Percentiles rank a stretch among this genome's conserved stretches.
phyloP scores from a whole-genome alignment of 345 rosid genomes.

The Diplotaxis tenuifolia region DNA sequence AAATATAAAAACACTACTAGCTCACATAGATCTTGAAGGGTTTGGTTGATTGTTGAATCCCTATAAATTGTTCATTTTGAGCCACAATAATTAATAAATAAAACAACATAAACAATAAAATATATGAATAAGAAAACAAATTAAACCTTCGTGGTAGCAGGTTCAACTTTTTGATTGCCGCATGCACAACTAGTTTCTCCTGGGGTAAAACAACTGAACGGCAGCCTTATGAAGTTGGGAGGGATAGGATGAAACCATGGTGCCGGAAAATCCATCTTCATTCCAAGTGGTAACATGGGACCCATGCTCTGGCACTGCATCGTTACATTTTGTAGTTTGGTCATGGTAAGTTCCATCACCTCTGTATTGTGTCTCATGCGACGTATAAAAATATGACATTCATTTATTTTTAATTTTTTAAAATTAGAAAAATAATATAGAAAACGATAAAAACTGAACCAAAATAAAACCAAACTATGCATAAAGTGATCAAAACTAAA shows the following conservation, averaged over 20 bases:
- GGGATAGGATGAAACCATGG: slow-evolving; percentile 1
- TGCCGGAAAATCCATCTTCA: slow-evolving; percentile 1
- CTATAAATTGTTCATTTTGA: neutral
- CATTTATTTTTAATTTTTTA: neutral
- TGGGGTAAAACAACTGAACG: neutral
- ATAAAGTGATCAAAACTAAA: neutral
- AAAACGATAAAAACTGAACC: neutral
- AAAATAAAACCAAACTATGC: neutral
- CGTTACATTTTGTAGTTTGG: neutral
- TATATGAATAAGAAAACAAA: neutral
- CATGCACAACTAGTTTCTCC: neutral
- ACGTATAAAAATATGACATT: neutral
- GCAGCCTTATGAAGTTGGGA: neutral
- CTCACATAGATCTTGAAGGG: neutral
- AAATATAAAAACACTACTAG: neutral
- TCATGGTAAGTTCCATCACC: neutral
- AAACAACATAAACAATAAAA: neutral
- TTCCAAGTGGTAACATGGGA: slow-evolving; percentile 11
- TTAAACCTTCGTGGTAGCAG: neutral
- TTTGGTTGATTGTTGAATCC: neutral
- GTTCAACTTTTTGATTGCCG: neutral
- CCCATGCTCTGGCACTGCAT: neutral
- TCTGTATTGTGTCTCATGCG: neutral
- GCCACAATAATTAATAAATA: neutral
- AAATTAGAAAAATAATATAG: neutral